Base-by-base conservation (phyloP, 176 grass and related monocot species). In the Aegilops tauschii region DNA sequence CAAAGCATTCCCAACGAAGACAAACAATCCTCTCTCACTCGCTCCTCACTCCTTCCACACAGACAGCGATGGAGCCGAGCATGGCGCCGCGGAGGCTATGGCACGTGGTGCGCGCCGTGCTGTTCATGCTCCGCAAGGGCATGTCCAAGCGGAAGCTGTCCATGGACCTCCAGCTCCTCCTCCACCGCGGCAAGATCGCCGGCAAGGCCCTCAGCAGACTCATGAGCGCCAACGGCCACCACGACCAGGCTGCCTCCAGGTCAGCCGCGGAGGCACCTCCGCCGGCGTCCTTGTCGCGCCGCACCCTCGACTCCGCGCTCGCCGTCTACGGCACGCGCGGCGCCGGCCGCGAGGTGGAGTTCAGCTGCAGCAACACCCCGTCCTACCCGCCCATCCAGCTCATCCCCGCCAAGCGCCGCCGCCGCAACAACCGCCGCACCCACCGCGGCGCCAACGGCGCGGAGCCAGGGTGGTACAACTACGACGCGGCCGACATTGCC, bases 351-450 rank as follows among this genome's bases (percentile, higher is more conserved):
- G 97, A 98, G 81, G 97, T 98, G 63, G 90, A 99, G 92, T 99
- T 99, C 87, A 96, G 92, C 89, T 96, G 97, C 86, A 94, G 94
- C 82, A 92, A 96, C 89, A 99, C 97, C 36, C 91, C 96, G 4
- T 86, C 93, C 5, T 86, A 89, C 90, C 76, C 90, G 20, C 86
- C 80, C 63, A 56, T 95, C 82, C 72, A 80, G 9, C 62, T 91
- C 71, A 56, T 86, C 76, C 81, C 69, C 76, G 76, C 69, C 25
- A 86, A 86, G 36, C 73, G 81, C 42, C 75, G 84, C 63, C 82
- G 88, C 75, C 81, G 82, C 32, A 61, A 61, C 81, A 52, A 35
- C 52, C 8, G n/a, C 64, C 68, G 80, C 65, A 61, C 39, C 45
- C 78, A 79, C 79, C 84, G 80, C 61, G 69, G 65, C 36, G 71